A percentile compares a stretch with the other conserved stretches of the same genome.
Conservation (phyloP, 345 rosid species). For the Corchorus olitorius region DNA sequence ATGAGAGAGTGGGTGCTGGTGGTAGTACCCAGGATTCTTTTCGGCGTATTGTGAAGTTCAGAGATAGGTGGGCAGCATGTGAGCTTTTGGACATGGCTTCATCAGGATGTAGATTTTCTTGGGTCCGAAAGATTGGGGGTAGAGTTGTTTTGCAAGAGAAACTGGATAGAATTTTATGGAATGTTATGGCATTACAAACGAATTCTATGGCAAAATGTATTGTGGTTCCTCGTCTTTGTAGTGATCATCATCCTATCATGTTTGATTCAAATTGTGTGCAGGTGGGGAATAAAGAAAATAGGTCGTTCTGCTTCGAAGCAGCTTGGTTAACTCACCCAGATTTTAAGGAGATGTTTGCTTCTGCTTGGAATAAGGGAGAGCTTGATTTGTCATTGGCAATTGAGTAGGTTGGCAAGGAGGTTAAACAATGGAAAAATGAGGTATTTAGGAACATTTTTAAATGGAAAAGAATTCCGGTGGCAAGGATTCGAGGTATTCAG, state of each 20-base stretch:
- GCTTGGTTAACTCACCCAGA: not conserved
- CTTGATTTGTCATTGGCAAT: not conserved
- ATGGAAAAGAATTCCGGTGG: not conserved
- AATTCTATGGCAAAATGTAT: not conserved
- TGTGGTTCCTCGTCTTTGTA: not conserved
- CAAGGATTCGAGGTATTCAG: not conserved
- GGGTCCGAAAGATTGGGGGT: not conserved
- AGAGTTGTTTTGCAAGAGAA: not conserved
- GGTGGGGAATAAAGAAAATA: too few relatives aligned
- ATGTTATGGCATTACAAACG: not conserved
- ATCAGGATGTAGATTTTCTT: not conserved
- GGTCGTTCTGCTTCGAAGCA: not conserved
- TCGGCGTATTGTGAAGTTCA: not conserved
- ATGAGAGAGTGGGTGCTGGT: not conserved
- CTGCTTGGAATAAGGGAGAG: not conserved
- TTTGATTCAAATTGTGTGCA: too few relatives aligned
- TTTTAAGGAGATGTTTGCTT: not conserved
- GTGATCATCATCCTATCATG: not conserved
- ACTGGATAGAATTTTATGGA: not conserved
- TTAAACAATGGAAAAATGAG: not conserved
- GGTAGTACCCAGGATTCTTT: not conserved
- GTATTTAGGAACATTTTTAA: not conserved
- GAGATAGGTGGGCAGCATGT: not conserved
- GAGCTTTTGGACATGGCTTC: not conserved
- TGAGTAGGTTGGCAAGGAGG: not conserved